Evolutionary conservation across 208 protist genomes (phyloP).

Genomic region (Acanthamoeba royreba): DNA sequence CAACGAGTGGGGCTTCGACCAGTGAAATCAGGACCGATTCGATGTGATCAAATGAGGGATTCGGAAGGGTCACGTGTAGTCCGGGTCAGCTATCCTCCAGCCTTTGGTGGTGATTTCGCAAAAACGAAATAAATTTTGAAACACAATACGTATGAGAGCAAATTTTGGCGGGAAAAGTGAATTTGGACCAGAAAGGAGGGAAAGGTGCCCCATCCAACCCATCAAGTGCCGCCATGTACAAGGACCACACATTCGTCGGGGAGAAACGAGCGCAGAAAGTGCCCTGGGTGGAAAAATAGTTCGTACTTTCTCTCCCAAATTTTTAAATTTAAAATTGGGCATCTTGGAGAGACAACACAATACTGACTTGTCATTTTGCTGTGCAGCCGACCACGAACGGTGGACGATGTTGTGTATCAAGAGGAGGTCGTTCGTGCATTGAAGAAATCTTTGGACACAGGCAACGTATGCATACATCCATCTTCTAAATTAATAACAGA

Average conservation of each 20-base stretch:
- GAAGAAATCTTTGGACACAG: slow-evolving; percentile 84
- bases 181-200: not conserved
- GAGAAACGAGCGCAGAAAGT: not conserved
- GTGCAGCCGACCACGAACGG: slow-evolving; percentile 85
- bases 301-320: not conserved
- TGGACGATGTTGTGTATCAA: slow-evolving; percentile 94
- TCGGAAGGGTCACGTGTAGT: too few species aligned
- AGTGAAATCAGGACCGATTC: not conserved
- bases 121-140: not conserved
- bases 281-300: slow-evolving; percentile 68
- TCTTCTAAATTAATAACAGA: not conserved
- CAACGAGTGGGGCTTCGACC: not conserved
- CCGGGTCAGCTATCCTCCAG: too few species aligned
- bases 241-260: not conserved
- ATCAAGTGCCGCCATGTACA: too few species aligned
- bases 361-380: too few species aligned
- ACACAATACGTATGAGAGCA: not conserved
- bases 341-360: not conserved
- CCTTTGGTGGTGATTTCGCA: too few species aligned
- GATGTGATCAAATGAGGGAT: not conserved
- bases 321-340: not conserved
- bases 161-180: not conserved
- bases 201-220: not conserved
- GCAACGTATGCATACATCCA: slow-evolving; percentile 57
- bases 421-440: slow-evolving; percentile 92